Percentiles rank a stretch among this genome's conserved stretches.
phyloP scores from a whole-genome alignment of 2,329 filamentous ascomycete species.

The Coniochaeta sp. region DNA sequence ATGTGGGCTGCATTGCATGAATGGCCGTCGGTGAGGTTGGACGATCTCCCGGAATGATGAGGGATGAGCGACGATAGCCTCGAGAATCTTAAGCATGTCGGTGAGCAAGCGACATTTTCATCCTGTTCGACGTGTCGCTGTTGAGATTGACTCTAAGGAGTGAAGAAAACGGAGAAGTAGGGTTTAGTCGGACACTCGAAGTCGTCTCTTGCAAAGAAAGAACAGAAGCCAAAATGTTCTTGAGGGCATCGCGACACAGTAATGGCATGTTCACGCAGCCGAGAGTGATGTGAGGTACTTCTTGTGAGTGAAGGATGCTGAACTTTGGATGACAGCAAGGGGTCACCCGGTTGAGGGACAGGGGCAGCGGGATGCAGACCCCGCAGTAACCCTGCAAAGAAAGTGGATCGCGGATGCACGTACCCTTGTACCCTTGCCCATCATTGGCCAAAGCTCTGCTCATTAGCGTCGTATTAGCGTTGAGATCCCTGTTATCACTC shows the following conservation, averaged over 20 bases:
- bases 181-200: no score
- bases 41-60: no score
- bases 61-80: no score
- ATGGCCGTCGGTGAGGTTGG: no score
- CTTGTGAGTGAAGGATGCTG: neutral
- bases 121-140: no score
- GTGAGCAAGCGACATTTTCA: no score
- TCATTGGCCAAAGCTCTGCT: constrained; percentile 19
- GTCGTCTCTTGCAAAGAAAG: no score
- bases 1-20: neutral
- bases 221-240: no score
- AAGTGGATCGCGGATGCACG: neutral
- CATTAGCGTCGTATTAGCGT: constrained; percentile 14
- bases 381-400: neutral
- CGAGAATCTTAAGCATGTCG: no score
- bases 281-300: neutral
- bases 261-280: neutral
- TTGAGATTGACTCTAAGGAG: no score
- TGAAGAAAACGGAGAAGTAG: no score
- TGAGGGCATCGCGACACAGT: no score
- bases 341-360: neutral
- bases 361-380: neutral
- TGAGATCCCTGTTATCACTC: constrained; percentile 16
- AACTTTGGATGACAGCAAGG: neutral
- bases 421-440: constrained; percentile 11